Evolutionary conservation across 352 stramenopile genomes (phyloP).

Genomic region (Aphanomyces astaci): DNA sequence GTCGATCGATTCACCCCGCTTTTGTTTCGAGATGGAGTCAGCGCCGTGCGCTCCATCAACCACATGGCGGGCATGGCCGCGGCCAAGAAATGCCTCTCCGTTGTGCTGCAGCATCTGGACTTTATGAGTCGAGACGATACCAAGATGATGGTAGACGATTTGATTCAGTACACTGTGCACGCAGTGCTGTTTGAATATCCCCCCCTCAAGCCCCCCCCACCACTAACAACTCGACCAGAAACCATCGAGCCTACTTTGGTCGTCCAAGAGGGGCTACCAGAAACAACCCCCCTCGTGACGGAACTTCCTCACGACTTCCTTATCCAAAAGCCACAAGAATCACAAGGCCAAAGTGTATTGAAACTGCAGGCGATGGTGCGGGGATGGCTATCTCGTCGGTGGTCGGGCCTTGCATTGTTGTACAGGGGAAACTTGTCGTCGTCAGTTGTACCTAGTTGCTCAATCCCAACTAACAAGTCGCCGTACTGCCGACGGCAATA

Average conservation of each 20-base stretch:
- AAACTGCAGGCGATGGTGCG: background rate
- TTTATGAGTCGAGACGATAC: background rate
- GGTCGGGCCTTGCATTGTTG: background rate
- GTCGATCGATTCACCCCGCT: background rate
- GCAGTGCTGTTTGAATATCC: background rate
- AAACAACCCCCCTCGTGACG: no score
- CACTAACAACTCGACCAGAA: no score
- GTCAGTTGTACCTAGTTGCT: no score
- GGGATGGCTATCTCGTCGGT: background rate
- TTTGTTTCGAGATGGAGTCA: background rate
- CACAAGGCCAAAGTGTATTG: background rate
- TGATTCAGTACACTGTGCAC: background rate
- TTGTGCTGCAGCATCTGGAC: background rate
- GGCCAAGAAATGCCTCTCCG: background rate
- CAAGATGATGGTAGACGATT: conserved; percentile 46
- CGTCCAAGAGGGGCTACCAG: no score
- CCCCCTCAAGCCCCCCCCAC: no score
- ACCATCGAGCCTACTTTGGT: no score
- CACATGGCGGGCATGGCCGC: background rate
- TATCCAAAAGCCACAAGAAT: background rate
- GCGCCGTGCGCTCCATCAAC: background rate
- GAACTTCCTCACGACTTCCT: background rate
- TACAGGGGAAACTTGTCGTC: background rate
- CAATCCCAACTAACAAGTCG: no score
- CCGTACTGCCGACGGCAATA: background rate